Evolutionary conservation across 192 early-diverging fungal species (phyloP).

Genomic region (Coemansia sp.): DNA sequence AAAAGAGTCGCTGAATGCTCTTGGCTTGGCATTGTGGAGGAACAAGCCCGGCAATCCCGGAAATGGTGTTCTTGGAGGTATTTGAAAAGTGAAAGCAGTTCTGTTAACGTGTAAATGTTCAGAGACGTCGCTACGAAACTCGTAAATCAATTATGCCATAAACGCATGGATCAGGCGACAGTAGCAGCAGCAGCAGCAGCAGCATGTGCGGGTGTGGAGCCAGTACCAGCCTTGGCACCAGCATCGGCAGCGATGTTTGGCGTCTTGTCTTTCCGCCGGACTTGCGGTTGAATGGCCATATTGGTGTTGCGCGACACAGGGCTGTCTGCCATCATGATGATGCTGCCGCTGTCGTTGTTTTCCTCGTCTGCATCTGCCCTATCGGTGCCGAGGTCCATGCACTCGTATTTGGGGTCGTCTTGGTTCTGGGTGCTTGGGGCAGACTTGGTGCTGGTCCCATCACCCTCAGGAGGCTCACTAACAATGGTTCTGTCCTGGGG

Average conservation of each 20-base stretch:
- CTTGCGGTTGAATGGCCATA: constrained; percentile 9
- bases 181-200: background rate
- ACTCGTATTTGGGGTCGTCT: constrained; percentile 55
- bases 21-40: background rate
- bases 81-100: background rate
- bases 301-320: background rate
- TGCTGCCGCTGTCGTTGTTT: constrained; percentile 11
- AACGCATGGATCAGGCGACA: no score
- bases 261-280: constrained; percentile 28
- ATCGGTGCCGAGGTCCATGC: constrained; percentile 62
- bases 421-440: background rate
- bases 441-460: background rate
- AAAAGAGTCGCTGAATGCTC: background rate
- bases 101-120: no score
- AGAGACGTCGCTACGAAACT: background rate
- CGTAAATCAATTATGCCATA: background rate
- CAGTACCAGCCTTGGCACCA: background rate
- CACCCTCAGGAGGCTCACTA: background rate
- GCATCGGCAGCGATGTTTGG: constrained; percentile 8
- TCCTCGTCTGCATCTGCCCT: constrained; percentile 45
- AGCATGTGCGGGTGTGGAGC: background rate
- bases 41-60: background rate
- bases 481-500: background rate
- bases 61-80: background rate
- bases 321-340: constrained; percentile 17